Conservation (phyloP, 2,329 filamentous ascomycete species). For the Phoma sp. region DNA sequence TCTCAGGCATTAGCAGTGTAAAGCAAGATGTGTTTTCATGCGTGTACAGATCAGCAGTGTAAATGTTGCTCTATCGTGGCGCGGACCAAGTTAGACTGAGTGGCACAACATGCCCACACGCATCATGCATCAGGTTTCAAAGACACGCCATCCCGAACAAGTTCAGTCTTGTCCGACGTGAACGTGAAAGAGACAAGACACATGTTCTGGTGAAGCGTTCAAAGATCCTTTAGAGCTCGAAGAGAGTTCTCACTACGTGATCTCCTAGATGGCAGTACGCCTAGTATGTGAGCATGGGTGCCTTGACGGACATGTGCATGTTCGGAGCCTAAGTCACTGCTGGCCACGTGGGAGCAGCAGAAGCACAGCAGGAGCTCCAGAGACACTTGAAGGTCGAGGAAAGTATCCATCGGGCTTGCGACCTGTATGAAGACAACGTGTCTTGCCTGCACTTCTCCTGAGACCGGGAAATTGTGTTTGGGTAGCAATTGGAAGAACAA, state of each 20-base stretch:
- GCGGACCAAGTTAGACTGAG: no score
- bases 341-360: slow-evolving; percentile 1
- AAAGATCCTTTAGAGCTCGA: no score
- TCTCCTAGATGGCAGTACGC: not conserved
- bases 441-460: not conserved
- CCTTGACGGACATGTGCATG: slow-evolving; percentile 2
- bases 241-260: no score
- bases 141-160: no score
- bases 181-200: no score
- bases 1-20: not conserved
- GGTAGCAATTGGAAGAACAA: not conserved
- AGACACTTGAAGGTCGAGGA: not conserved
- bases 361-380: not conserved
- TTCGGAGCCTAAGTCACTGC: not conserved
- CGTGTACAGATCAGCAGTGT: no score
- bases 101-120: no score
- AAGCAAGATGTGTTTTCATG: not conserved
- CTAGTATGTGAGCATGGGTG: slow-evolving; percentile 6
- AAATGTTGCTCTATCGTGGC: no score
- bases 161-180: no score
- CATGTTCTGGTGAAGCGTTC: no score
- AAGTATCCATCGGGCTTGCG: not conserved
- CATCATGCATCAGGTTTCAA: no score
- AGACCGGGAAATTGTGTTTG: not conserved
- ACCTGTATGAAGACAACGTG: no score